Percentiles rank a stretch among this genome's conserved stretches.
Conservation (phyloP, 2,329 filamentous ascomycete species). For the Thyridium curvatum region DNA sequence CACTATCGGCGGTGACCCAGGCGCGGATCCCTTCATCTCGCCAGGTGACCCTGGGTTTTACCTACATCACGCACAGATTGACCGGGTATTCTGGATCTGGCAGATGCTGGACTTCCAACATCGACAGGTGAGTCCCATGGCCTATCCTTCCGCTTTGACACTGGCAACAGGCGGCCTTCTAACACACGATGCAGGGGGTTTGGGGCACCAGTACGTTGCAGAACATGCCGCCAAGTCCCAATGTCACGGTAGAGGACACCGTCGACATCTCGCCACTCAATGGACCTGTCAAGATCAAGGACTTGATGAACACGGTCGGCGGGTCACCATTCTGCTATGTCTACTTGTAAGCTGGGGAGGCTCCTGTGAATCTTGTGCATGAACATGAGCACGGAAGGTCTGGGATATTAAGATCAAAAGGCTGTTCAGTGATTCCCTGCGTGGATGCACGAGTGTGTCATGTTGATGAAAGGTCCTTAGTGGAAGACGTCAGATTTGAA, state of each 20-base stretch:
- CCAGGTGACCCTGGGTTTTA: slow-evolving; percentile 39
- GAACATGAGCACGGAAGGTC: no score
- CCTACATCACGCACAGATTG: slow-evolving; percentile 38
- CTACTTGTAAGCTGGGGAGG: slow-evolving; percentile 14
- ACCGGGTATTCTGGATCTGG: slow-evolving; percentile 42
- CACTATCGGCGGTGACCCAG: slow-evolving; percentile 37
- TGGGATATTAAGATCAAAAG: no score
- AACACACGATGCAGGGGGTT: slow-evolving; percentile 16
- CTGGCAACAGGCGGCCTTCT: background rate
- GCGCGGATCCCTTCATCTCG: slow-evolving; percentile 35
- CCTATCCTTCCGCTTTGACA: background rate
- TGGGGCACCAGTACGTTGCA: slow-evolving; percentile 33
- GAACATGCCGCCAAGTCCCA: slow-evolving; percentile 31
- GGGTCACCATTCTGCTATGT: slow-evolving; percentile 35
- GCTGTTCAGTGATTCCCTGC: no score
- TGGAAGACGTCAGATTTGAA: no score
- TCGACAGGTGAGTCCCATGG: slow-evolving; percentile 18
- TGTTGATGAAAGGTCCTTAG: no score
- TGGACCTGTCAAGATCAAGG: slow-evolving; percentile 15
- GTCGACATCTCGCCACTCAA: slow-evolving; percentile 16
- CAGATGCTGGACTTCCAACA: slow-evolving; percentile 35
- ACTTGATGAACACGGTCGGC: slow-evolving; percentile 29
- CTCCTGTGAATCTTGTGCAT: no score
- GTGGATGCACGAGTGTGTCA: no score
- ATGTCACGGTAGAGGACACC: slow-evolving; percentile 23